phyloP scores from a whole-genome alignment of 805 yeast genomes.

The Saturnispora zaruensis region DNA sequence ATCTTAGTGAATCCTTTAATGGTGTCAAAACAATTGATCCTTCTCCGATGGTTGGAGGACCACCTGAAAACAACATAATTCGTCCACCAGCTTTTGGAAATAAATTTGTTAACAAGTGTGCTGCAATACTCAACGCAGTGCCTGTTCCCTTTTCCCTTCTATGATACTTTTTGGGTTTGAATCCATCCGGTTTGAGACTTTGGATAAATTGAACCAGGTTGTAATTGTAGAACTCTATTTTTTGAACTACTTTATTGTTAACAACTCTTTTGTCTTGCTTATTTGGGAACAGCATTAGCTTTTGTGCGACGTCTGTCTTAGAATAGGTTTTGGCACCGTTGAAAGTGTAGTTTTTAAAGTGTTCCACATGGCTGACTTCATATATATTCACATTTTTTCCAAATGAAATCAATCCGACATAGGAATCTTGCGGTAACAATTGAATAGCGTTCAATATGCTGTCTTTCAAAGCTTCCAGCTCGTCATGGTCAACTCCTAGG shows the following conservation, averaged over 20 bases:
- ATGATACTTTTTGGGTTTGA: constrained; percentile 36
- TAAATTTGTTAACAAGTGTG: constrained; percentile 30
- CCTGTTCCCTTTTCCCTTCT: constrained; percentile 53
- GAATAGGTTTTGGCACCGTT: constrained; percentile 49
- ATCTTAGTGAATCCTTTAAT: constrained; percentile 55
- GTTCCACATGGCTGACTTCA: constrained; percentile 36
- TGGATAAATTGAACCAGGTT: constrained; percentile 42
- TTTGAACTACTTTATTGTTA: constrained; percentile 38
- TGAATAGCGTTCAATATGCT: constrained; percentile 36
- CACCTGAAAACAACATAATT: constrained; percentile 47
- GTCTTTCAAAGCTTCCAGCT: constrained; percentile 41
- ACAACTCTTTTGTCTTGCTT: constrained; percentile 8
- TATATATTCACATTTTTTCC: constrained; percentile 55
- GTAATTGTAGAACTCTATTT: constrained; percentile 42
- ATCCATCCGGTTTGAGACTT: constrained; percentile 38
- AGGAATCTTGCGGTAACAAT: constrained; percentile 42
- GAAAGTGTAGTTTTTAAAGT: constrained; percentile 35
- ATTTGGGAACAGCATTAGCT: constrained; percentile 31
- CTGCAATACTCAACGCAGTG: constrained; percentile 44
- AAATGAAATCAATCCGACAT: constrained; percentile 49
- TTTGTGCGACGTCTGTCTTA: constrained; percentile 36
- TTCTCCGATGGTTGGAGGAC: constrained; percentile 60
- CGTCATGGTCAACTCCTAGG: constrained; percentile 42
- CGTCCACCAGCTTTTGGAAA: constrained; percentile 46
- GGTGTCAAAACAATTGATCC: constrained; percentile 50